Evolutionary conservation across 1,284 basidiomycete genomes (phyloP), one percentile per base, ranked within the genome.

Genomic region (Fistulina hepatica): DNA sequence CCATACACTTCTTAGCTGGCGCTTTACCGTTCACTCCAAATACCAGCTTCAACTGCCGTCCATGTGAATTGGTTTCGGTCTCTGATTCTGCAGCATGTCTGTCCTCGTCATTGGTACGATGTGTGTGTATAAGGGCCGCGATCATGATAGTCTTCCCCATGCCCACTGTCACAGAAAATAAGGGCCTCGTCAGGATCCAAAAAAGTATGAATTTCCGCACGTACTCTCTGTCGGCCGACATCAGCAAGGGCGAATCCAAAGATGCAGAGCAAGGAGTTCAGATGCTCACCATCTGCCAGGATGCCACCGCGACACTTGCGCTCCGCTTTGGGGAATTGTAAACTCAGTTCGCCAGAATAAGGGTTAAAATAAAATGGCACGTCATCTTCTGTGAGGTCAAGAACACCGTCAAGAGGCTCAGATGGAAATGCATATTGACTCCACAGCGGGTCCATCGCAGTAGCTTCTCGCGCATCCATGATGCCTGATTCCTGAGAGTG

Each of bases 141-240:
- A 97, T 64, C 90, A 95, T 94, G 52, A 94, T 92, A 1, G 94
- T 97, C 63, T 98, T 98, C 4, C 94, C 94, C 77, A 97, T 88
- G 7, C 93, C 89, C 88, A 82, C 75, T 83, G 37, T 31, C 10
- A 16, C 28, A 13, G 23, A 15, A 11, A 26, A 27, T 16, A 19
- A 31, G 6, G 7, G 27, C 6, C n/a, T 6, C n/a, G 6, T 5
- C 6, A n/a, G 0, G 46, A 33, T 48, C 38, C 27, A 12, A 34
- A 13, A 27, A 22, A 34, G 20, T 8, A 34, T 24, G 17, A 20
- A 22, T 37, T 21, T 25, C 28, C 22, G 11, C 37, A 60, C 56
- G 79, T 79, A 75, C 44, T 81, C 77, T 41, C 76, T 78, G 44
- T 11, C 42, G 36, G 50, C 34, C 37, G 36, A 35, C 36, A 37